Base-by-base conservation (phyloP, 371 early-diverging fungal species). In the Mortierella sp. region DNA sequence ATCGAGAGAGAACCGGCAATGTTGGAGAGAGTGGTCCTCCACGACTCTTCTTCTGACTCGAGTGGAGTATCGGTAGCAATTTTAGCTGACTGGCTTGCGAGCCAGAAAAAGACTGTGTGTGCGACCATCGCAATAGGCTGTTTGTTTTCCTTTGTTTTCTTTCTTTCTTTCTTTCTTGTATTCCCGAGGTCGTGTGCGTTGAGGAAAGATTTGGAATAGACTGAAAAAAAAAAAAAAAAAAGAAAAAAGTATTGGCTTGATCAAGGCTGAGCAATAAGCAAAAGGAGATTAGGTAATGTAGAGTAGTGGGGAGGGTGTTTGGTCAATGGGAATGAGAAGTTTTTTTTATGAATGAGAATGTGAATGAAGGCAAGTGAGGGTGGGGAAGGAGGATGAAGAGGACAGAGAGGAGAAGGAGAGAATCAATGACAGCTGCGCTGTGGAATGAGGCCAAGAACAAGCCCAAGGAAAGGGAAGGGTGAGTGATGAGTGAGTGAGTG, bases 1-100 rank as follows among this genome's bases (percentile, higher is more conserved):
- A 90, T 88, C 53, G 88, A 88, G 29, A 83, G 53, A 50, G 84
- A 87, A 7, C 90, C 90, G 62, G 74, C 68, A 19, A 82, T 21
- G 62, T 71, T 76, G 60, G 77, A 76, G 28, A 76, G 72, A 50
- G 62, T 21, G 16, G 16, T 14, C n/a, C 14, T 50, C 50, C 50
- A 50, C 21, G 50, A 21, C 50, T n/a, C 50, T 16, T 21, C 50
- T 7, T 2, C 50, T 6, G n/a, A 46, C 16, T 37, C 37, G 5
- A 37, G 37, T 37, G 37, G 37, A 37, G 37, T 9, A 37, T 37
- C 37, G 3, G 50, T 14, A 21, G 45, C 60, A 23, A 30, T 37
- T 6, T 67, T 37, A 7, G 64, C 57, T 11, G 72, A 57, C 25
- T 71, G 77, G 68, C 68, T 64, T 28, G 77, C 68, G 23, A 76